Evolutionary conservation across 768 basidiomycete genomes (phyloP).

Genomic region (Rhodotorula kratochvilovae): DNA sequence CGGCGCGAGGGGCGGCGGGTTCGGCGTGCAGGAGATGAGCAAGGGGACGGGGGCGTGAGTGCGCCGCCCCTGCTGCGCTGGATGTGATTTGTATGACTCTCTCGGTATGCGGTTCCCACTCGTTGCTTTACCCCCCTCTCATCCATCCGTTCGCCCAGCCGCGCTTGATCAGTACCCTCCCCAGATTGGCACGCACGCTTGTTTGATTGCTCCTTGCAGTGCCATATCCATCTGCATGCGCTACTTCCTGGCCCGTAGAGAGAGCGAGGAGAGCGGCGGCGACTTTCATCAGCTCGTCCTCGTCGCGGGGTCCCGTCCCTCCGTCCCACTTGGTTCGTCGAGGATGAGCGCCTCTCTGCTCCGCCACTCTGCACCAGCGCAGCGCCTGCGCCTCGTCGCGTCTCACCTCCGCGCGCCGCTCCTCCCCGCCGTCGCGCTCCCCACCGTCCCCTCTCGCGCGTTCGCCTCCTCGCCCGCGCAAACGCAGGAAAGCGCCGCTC

Average conservation of each 20-base stretch:
- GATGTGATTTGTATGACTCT: not conserved
- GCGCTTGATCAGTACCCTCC: too few relatives aligned
- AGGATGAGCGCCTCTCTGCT: not conserved
- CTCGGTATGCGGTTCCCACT: not conserved
- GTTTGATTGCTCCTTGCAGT: too few relatives aligned
- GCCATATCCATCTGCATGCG: too few relatives aligned
- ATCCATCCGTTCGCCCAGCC: too few relatives aligned
- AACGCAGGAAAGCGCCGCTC: not conserved
- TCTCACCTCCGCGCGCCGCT: conserved; percentile 6
- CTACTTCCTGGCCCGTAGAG: too few relatives aligned
- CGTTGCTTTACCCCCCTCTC: too few relatives aligned
- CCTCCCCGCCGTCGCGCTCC: not conserved
- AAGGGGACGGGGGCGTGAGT: not conserved
- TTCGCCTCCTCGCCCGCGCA: not conserved
- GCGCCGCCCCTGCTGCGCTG: too few relatives aligned
- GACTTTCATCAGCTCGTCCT: too few relatives aligned
- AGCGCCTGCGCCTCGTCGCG: not conserved
- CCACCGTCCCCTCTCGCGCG: not conserved
- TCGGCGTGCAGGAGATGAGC: not conserved
- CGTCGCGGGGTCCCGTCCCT: too few relatives aligned
- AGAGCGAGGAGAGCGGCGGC: too few relatives aligned
- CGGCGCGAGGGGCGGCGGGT: not conserved
- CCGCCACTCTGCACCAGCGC: not conserved
- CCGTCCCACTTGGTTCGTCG: not conserved
- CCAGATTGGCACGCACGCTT: too few relatives aligned